These are phyloP conservation scores for Calvatia gigantea DNA, from an alignment of 768 basidiomycete species.

Conservation along the genomic window DNA sequence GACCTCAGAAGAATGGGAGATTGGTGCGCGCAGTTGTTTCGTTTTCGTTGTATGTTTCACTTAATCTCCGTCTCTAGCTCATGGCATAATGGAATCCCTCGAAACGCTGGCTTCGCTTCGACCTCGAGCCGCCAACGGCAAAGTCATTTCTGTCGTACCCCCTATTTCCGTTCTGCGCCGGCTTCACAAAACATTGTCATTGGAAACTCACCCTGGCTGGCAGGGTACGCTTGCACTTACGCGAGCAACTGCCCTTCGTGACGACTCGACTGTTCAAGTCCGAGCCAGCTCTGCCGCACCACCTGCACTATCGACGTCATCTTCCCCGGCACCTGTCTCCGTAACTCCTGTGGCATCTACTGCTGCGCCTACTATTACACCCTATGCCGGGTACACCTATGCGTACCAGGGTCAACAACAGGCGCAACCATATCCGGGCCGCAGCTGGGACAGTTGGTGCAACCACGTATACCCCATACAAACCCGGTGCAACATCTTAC, in stretches of 20 bases:
- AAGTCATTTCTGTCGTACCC: conserved; percentile 52
- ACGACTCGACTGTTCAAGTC: conserved; percentile 72
- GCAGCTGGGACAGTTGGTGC: conserved; percentile 17
- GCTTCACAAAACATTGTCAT: conserved; percentile 66
- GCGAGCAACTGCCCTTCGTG: conserved; percentile 59
- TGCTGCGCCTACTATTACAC: conserved; percentile 22
- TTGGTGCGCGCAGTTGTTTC: conserved; percentile 46
- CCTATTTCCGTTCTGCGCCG: conserved; percentile 62
- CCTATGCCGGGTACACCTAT: conserved; percentile 34
- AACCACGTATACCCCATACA: conserved; percentile 31
- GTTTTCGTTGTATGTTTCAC: conserved; percentile 11
- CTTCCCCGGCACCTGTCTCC: conserved; percentile 21
- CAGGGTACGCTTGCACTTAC: conserved; percentile 65
- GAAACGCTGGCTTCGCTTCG: conserved; percentile 65
- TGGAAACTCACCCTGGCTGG: conserved; percentile 63
- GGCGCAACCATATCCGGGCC: conserved; percentile 25
- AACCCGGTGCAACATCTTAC: conserved; percentile 25
- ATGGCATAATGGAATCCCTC: conserved; percentile 69
- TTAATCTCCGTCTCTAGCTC: conserved; percentile 38
- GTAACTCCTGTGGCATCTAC: conserved; percentile 22
- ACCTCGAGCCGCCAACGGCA: conserved; percentile 47
- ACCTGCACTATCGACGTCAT: conserved; percentile 24
- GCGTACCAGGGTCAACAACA: conserved; percentile 25
- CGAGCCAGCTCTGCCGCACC: conserved; percentile 31
- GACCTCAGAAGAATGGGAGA: conserved; percentile 81